A percentile compares a stretch with the other conserved stretches of the same genome.
These are phyloP conservation scores for Aeschynomene evenia DNA, from an alignment of 306 rosid species.

Conservation along the genomic window DNA sequence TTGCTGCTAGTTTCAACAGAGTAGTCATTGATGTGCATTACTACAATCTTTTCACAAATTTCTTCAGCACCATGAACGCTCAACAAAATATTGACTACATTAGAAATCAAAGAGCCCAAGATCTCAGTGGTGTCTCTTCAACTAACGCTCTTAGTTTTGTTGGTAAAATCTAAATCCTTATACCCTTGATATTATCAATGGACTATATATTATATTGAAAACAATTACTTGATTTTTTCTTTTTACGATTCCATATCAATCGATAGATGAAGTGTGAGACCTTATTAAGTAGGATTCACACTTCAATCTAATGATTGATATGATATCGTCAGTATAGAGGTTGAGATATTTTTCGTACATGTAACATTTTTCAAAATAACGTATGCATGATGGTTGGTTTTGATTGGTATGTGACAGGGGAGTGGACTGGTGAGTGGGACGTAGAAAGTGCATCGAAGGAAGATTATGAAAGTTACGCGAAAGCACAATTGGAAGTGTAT, in stretches of 20 bases:
- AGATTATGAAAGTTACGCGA: slow-evolving; percentile 36
- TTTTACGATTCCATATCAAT: too few relatives aligned
- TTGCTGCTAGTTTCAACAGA: slow-evolving; percentile 15
- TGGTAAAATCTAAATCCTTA: slow-evolving; percentile 29
- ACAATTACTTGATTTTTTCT: too few relatives aligned
- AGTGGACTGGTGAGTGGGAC: slow-evolving; percentile 44
- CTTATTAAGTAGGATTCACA: too few relatives aligned
- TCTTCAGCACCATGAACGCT: slow-evolving; percentile 23
- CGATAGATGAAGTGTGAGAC: too few relatives aligned
- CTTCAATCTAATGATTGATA: too few relatives aligned
- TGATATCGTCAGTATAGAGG: too few relatives aligned
- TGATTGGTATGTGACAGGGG: slow-evolving; percentile 38
- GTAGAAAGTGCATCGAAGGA: slow-evolving; percentile 19
- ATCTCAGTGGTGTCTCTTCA: slow-evolving; percentile 33
- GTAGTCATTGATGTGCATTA: slow-evolving; percentile 58
- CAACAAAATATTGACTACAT: slow-evolving; percentile 48
- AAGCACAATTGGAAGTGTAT: slow-evolving; percentile 45
- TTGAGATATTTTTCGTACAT: too few relatives aligned
- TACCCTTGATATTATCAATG: not conserved
- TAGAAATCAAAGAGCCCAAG: slow-evolving; percentile 40
- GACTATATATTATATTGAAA: too few relatives aligned
- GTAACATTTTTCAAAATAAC: too few relatives aligned
- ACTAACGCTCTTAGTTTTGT: slow-evolving; percentile 52
- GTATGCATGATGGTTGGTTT: not conserved
- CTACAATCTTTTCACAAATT: slow-evolving; percentile 38